A percentile compares a stretch with the other conserved stretches of the same genome.
These are phyloP conservation scores for Akebia trifoliata DNA, from an alignment of 164 flowering plant species.

Conservation along the genomic window DNA sequence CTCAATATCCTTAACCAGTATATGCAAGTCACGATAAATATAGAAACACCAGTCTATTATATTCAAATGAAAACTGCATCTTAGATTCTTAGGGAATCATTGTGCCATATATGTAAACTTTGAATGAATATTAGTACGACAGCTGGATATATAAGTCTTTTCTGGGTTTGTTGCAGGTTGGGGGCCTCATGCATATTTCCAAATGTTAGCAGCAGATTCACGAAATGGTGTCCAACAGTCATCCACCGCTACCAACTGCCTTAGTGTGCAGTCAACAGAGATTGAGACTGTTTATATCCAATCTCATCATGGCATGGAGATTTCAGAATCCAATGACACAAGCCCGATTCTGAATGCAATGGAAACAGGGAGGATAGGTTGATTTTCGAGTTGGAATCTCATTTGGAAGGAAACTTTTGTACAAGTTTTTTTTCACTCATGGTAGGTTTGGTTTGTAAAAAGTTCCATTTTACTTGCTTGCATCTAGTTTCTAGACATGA, in stretches of 20 bases:
- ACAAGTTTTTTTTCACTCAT: not conserved
- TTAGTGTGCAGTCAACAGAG: constrained; percentile 27
- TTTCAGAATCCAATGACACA: constrained; percentile 7
- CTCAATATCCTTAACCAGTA: too few species aligned
- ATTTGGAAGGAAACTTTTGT: too few species aligned
- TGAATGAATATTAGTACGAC: not conserved
- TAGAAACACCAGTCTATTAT: too few species aligned
- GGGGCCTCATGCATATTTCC: constrained; percentile 54
- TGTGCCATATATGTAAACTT: too few species aligned
- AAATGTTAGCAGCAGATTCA: constrained; percentile 33
- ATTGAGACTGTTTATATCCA: constrained; percentile 27
- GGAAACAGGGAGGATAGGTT: constrained; percentile 27
- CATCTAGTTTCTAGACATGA: too few species aligned
- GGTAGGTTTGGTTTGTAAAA: not conserved
- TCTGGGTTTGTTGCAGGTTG: constrained; percentile 36
- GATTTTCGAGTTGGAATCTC: not conserved
- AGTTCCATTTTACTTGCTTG: too few species aligned
- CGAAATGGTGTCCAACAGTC: constrained; percentile 24
- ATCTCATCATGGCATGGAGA: constrained; percentile 18
- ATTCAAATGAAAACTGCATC: too few species aligned
- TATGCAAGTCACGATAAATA: too few species aligned
- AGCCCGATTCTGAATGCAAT: constrained; percentile 29
- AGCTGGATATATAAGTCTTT: not conserved
- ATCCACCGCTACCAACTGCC: constrained; percentile 15
- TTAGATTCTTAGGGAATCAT: not conserved